These are phyloP conservation scores for Clitocybe nebularis DNA, from an alignment of 1,284 basidiomycete species.

Conservation along the genomic window DNA sequence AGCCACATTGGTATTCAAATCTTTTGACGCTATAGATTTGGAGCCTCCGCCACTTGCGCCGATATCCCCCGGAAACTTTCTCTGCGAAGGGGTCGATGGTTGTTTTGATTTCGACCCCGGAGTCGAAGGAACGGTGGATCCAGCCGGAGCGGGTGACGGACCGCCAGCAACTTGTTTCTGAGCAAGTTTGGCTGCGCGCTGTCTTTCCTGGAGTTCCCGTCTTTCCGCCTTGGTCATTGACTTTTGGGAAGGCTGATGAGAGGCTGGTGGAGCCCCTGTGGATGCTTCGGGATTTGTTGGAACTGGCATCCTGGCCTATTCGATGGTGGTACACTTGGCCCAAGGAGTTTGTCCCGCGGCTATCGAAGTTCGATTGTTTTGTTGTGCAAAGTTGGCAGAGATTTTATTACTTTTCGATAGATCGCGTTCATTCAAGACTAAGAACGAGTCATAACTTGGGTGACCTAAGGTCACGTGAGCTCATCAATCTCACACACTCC, in stretches of 20 bases:
- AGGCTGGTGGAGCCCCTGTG: constrained; percentile 16
- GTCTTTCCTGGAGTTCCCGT: constrained; percentile 73
- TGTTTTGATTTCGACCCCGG: constrained; percentile 28
- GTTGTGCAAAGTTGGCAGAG: no score
- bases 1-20: constrained; percentile 10
- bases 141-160: constrained; percentile 4
- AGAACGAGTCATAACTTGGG: constrained; percentile 12
- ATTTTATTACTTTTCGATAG: no score
- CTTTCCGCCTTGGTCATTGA: constrained; percentile 77
- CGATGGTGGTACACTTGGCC: no score
- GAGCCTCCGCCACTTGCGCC: constrained; percentile 10
- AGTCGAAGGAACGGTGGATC: constrained; percentile 8
- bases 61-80: constrained; percentile 26
- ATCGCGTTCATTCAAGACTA: constrained; percentile 1
- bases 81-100: constrained; percentile 24
- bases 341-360: no score
- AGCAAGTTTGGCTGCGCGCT: constrained; percentile 68
- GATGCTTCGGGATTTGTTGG: constrained; percentile 25
- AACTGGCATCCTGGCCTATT: constrained; percentile 27
- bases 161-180: constrained; percentile 25
- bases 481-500: neutral
- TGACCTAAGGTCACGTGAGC: constrained; percentile 17
- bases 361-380: no score
- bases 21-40: constrained; percentile 16
- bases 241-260: constrained; percentile 52